A percentile compares a stretch with the other conserved stretches of the same genome.
Evolutionary conservation across 805 yeast species (phyloP).

Genomic region (Lachancea fermentati): DNA sequence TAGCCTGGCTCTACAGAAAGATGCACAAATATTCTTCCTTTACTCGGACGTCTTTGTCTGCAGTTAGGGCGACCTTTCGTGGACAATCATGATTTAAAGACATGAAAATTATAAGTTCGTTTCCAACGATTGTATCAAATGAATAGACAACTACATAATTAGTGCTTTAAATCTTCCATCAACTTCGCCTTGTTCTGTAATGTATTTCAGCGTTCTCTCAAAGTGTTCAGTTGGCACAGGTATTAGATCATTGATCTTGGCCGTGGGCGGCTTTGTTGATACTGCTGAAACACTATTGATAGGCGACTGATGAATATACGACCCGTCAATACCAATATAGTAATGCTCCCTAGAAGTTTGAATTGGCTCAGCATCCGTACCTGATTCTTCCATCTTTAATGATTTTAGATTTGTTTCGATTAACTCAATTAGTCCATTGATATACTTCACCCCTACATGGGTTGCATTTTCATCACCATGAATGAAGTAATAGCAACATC

Average conservation of each 20-base stretch:
- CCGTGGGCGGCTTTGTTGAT: conserved; percentile 30
- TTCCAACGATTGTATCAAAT: too few species aligned
- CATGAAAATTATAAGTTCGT: background rate
- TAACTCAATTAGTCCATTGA: conserved; percentile 81
- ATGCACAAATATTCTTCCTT: too few species aligned
- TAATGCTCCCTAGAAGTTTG: background rate
- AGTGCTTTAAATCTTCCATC: conserved; percentile 66
- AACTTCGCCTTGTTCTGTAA: conserved; percentile 57
- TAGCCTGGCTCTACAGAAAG: too few species aligned
- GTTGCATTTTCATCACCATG: conserved; percentile 56
- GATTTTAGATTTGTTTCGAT: conserved; percentile 54
- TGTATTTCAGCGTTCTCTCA: conserved; percentile 65
- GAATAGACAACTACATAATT: conserved; percentile 13
- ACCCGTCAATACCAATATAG: conserved; percentile 28
- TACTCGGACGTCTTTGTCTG: too few species aligned
- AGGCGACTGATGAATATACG: conserved; percentile 17
- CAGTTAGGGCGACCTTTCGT: conserved; percentile 1
- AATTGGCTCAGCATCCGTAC: conserved; percentile 10
- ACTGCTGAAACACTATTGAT: conserved; percentile 16
- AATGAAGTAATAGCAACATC: conserved; percentile 78
- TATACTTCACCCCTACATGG: conserved; percentile 63
- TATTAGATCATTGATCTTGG: conserved; percentile 26
- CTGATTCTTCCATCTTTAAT: conserved; percentile 34
- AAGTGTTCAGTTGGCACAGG: conserved; percentile 43
- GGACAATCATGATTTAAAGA: conserved; percentile 1